Evolutionary conservation across 352 stramenopile species (phyloP).

Genomic region (Phytophthora megakarya): DNA sequence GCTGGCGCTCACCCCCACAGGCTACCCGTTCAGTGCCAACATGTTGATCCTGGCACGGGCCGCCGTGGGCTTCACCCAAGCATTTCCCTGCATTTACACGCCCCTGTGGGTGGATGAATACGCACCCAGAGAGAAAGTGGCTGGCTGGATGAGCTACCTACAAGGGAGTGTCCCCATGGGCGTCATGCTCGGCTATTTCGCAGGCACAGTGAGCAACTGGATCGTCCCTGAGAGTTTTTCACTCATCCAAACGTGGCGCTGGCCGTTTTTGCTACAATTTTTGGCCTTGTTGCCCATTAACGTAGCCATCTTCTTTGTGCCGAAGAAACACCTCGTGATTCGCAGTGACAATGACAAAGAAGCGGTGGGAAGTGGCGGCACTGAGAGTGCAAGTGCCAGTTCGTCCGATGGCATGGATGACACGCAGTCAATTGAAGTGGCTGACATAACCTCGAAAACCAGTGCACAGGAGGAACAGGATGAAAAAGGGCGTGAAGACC

Average conservation of each 20-base stretch:
- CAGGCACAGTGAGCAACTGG: constrained; percentile 83
- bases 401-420: constrained; percentile 55
- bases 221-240: constrained; percentile 70
- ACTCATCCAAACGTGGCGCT: constrained; percentile 78
- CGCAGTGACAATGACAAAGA: constrained; percentile 52
- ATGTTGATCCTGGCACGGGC: constrained; percentile 73
- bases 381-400: constrained; percentile 48
- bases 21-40: constrained; percentile 66
- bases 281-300: constrained; percentile 74
- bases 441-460: no score
- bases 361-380: constrained; percentile 35
- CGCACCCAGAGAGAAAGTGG: constrained; percentile 72
- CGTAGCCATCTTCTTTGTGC: constrained; percentile 81
- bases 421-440: constrained; percentile 45
- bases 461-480: constrained; percentile 11
- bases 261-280: constrained; percentile 88
- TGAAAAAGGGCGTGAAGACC: constrained; percentile 1
- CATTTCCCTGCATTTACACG: constrained; percentile 85
- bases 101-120: constrained; percentile 88
- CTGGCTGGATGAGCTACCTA: constrained; percentile 86
- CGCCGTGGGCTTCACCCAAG: constrained; percentile 83
- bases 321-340: constrained; percentile 77
- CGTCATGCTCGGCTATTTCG: constrained; percentile 88
- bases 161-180: constrained; percentile 84
- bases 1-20: constrained; percentile 74